phyloP scores from a whole-genome alignment of 179 eudicot species.

The Beta corolliflora region DNA sequence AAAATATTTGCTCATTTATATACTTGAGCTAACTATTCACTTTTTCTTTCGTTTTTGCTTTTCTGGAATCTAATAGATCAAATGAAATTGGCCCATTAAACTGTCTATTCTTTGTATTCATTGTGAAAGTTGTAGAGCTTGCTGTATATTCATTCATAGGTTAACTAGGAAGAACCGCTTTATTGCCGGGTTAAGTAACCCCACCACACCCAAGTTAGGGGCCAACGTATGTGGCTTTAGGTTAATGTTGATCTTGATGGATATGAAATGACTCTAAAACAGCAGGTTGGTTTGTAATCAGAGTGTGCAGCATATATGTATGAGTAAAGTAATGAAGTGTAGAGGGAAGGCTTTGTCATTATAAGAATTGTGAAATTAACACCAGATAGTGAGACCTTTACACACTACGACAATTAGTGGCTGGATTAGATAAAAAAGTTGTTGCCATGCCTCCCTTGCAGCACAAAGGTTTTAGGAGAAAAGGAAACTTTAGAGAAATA shows the following conservation, averaged over 20 bases:
- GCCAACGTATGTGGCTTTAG: not conserved
- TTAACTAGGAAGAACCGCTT: no score
- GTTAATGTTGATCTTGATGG: not conserved
- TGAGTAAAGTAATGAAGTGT: not conserved
- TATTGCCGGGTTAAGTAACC: not conserved
- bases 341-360: not conserved
- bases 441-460: not conserved
- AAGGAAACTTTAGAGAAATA: not conserved
- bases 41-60: no score
- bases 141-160: no score
- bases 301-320: not conserved
- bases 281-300: not conserved
- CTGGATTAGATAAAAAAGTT: not conserved
- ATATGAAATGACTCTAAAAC: not conserved
- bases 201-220: not conserved
- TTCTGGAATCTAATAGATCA: no score
- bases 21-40: no score
- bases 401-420: not conserved
- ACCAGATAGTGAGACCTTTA: not conserved
- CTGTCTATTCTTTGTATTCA: no score
- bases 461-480: not conserved
- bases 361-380: not conserved
- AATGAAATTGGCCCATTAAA: no score
- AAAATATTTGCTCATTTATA: no score
- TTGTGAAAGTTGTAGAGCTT: no score